Evolutionary conservation across 139 green algal genomes (phyloP), one percentile per base, ranked within the genome.

Genomic region (Zygnema circumcarinatum): DNA sequence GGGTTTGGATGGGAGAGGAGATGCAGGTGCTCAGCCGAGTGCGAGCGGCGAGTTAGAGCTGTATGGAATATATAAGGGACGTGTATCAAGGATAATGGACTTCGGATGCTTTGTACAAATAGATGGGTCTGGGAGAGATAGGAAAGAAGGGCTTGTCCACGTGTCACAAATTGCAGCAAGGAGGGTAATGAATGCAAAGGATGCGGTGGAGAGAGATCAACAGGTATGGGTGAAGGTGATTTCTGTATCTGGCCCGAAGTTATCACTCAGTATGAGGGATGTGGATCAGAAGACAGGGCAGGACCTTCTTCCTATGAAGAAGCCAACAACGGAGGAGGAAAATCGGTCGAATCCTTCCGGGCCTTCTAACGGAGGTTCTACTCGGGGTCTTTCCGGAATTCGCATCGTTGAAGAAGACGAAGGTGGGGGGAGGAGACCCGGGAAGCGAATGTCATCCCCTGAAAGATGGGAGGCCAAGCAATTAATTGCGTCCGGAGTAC

Each of bases 61-160:
- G 29, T 95, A 94, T 31, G 82, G 42, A 33, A 90, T 98, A 69
- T 98, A 97, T 90, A 84, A 88, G 25, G 94, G 93, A 2, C 72
- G 62, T 0, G 94, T 98, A n/a, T 94, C 89, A 25, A 92, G 92
- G 68, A 92, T 97, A 39, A 96, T 98, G 95, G 96, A 98, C 85
- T 98, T 98, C 93, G 97, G 97, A 7, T 96, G 92, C 91, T 99
- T 99, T 89, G 96, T 98, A 79, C 94, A 98, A 92, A 92, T 99
- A 72, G 68, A 94, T 25, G 53, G 84, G 2, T 52, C 33, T 21
- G 76, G 76, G 36, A 16, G 84, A 1, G 67, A 79, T 2, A 94
- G 92, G 84, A 78, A 80, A 52, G 97, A 99, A 90, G 97, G 97
- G 33, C 89, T 99, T 68, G 96, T 98, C 54, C 97, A 99, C 90